A percentile compares a stretch with the other conserved stretches of the same genome.
Conservation (phyloP, 2,329 filamentous ascomycete species). For the Clonostachys rosea region DNA sequence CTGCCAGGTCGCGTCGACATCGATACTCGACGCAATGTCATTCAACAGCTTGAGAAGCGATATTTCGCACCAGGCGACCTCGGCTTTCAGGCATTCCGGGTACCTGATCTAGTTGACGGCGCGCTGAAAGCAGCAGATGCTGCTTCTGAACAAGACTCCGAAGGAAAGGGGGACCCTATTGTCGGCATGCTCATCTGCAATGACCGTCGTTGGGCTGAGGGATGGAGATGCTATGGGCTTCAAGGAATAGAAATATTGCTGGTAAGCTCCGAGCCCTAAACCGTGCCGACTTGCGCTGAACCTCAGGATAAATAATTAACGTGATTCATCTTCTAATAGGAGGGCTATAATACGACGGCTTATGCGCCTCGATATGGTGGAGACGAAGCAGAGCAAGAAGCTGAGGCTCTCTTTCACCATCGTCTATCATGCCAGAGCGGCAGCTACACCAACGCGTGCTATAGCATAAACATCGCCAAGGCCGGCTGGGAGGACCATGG, state of each 20-base stretch:
- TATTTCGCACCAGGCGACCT: slow-evolving; percentile 49
- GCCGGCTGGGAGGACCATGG: slow-evolving; percentile 40
- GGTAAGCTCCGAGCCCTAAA: neutral
- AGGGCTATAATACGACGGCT: slow-evolving; percentile 44
- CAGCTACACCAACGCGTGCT: slow-evolving; percentile 47
- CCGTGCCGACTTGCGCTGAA: neutral
- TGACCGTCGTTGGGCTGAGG: slow-evolving; percentile 48
- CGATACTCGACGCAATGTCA: slow-evolving; percentile 36
- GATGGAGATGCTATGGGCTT: slow-evolving; percentile 45
- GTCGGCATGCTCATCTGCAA: slow-evolving; percentile 53
- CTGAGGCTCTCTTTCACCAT: slow-evolving; percentile 44
- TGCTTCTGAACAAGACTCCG: neutral
- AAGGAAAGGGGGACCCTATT: slow-evolving; percentile 39
- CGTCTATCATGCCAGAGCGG: slow-evolving; percentile 45
- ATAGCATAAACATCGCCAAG: slow-evolving; percentile 41
- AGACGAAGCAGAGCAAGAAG: slow-evolving; percentile 32
- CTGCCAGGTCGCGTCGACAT: slow-evolving; percentile 48
- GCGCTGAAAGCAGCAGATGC: slow-evolving; percentile 19
- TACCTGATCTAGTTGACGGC: slow-evolving; percentile 32
- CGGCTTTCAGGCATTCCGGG: slow-evolving; percentile 48
- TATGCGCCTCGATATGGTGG: slow-evolving; percentile 37
- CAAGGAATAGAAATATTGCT: slow-evolving; percentile 25
- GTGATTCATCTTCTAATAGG: slow-evolving; percentile 6
- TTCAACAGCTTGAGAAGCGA: slow-evolving; percentile 50
- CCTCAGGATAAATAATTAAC: neutral